phyloP scores from a whole-genome alignment of 1,284 basidiomycete genomes.

The Ganoderma resinaceum region DNA sequence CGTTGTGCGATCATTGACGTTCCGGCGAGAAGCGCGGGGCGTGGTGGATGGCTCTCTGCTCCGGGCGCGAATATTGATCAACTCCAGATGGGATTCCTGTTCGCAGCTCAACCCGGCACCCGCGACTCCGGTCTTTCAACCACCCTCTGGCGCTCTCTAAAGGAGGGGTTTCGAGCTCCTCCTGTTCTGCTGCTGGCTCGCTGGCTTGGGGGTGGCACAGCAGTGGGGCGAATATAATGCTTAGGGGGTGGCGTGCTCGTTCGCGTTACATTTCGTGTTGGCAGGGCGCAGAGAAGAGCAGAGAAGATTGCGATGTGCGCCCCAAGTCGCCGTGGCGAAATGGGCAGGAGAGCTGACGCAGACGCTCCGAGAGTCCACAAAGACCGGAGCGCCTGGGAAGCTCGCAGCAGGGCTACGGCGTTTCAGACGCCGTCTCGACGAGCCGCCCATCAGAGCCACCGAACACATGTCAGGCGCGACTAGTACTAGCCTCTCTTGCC shows the following conservation, averaged over 20 bases:
- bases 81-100: constrained; percentile 2
- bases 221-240: neutral
- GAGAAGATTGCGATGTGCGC: constrained; percentile 1
- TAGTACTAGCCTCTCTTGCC: neutral
- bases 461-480: constrained; percentile 15
- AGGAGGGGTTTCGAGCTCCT: no score
- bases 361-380: constrained; percentile 27
- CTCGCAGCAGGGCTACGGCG: constrained; percentile 19
- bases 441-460: constrained; percentile 33
- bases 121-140: constrained; percentile 13
- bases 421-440: constrained; percentile 28
- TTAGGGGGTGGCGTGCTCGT: neutral
- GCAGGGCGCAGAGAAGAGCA: neutral
- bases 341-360: constrained; percentile 8
- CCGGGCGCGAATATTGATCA: constrained; percentile 11
- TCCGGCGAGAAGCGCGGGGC: constrained; percentile 31
- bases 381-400: constrained; percentile 35
- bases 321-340: constrained; percentile 17
- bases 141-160: constrained; percentile 1
- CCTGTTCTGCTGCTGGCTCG: neutral
- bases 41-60: constrained; percentile 23
- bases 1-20: constrained; percentile 21
- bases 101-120: neutral
- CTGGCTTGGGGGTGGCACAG: neutral
- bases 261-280: neutral